phyloP scores from a whole-genome alignment of 495 filamentous ascomycete genomes.

The Podospora bellae-mahoneyi region DNA sequence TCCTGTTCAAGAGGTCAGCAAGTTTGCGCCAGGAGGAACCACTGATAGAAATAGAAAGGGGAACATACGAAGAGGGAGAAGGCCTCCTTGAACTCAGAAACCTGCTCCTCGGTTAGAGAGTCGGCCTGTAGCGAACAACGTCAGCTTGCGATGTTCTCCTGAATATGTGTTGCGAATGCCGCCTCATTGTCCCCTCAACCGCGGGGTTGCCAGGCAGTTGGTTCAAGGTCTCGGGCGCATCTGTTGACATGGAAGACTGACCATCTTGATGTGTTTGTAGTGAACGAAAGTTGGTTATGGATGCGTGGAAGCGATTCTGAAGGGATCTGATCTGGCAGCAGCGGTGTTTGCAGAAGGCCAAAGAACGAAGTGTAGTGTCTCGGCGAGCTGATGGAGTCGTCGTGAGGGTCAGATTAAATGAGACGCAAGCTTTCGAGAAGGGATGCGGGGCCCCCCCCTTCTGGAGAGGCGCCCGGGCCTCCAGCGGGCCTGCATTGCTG shows the following conservation, averaged over 20 bases:
- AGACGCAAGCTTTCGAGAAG: slow-evolving; percentile 26
- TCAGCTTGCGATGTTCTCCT: slow-evolving; percentile 25
- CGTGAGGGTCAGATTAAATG: slow-evolving; percentile 20
- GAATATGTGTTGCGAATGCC: slow-evolving; percentile 1
- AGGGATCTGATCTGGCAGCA: slow-evolving; percentile 1
- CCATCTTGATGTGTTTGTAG: slow-evolving; percentile 15
- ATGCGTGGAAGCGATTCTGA: slow-evolving; percentile 2
- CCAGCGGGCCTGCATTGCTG: slow-evolving; percentile 13
- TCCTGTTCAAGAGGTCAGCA: slow-evolving; percentile 56
- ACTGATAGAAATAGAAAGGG: background rate
- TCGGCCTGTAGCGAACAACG: slow-evolving; percentile 60
- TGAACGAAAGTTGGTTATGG: slow-evolving; percentile 1
- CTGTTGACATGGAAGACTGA: slow-evolving; percentile 8
- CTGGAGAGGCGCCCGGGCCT: slow-evolving; percentile 14
- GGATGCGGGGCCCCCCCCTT: slow-evolving; percentile 23
- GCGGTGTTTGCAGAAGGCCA: slow-evolving; percentile 9
- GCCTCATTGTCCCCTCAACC: slow-evolving; percentile 24
- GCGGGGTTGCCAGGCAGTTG: slow-evolving; percentile 22
- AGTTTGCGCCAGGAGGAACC: slow-evolving; percentile 11
- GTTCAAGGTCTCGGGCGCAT: background rate
- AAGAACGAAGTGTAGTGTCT: slow-evolving; percentile 12
- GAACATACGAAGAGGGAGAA: slow-evolving; percentile 98
- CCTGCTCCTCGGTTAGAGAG: slow-evolving; percentile 96
- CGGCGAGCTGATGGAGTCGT: slow-evolving; percentile 16
- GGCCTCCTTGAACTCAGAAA: slow-evolving; percentile 99